Percentiles rank a stretch among this genome's conserved stretches.
Evolutionary conservation across 768 basidiomycete species (phyloP).

Genomic region (Serendipita sp.): DNA sequence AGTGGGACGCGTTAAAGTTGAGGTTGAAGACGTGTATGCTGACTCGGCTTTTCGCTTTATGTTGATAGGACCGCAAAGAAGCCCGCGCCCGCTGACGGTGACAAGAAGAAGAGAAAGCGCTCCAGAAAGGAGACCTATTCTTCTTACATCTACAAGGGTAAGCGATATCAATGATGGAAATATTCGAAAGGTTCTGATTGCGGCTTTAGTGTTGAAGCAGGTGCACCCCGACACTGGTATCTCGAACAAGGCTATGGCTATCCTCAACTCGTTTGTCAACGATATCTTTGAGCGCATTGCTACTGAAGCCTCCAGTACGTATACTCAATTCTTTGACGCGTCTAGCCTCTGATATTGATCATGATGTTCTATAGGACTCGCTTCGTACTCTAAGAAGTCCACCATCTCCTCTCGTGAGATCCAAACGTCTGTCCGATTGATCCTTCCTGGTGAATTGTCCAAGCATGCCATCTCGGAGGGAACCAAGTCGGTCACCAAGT

Average conservation of each 20-base stretch:
- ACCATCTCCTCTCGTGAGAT: conserved; percentile 98
- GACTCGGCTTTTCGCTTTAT: background rate
- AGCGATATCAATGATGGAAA: background rate
- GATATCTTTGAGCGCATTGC: conserved; percentile 91
- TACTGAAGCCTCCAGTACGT: conserved; percentile 70
- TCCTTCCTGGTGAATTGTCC: conserved; percentile 91
- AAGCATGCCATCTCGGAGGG: conserved; percentile 99
- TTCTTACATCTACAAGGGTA: conserved; percentile 86
- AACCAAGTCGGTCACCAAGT: conserved; percentile 56
- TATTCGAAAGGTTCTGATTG: background rate
- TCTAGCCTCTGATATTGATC: background rate
- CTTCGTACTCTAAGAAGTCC: conserved; percentile 96
- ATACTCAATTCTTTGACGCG: background rate
- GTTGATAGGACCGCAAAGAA: conserved; percentile 22
- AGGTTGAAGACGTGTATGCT: background rate
- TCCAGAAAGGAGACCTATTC: conserved; percentile 82
- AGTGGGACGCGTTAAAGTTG: background rate
- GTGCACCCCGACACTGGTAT: conserved; percentile 98
- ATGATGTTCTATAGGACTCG: conserved; percentile 48
- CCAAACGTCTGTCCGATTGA: conserved; percentile 87
- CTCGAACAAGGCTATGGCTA: conserved; percentile 92
- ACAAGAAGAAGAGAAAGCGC: conserved; percentile 85
- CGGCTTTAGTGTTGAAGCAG: conserved; percentile 66
- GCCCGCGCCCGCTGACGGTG: conserved; percentile 29
- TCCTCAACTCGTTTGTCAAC: conserved; percentile 83